A percentile compares a stretch with the other conserved stretches of the same genome.
Evolutionary conservation across 106 monocot species (phyloP).

Genomic region (Posidonia australis): DNA sequence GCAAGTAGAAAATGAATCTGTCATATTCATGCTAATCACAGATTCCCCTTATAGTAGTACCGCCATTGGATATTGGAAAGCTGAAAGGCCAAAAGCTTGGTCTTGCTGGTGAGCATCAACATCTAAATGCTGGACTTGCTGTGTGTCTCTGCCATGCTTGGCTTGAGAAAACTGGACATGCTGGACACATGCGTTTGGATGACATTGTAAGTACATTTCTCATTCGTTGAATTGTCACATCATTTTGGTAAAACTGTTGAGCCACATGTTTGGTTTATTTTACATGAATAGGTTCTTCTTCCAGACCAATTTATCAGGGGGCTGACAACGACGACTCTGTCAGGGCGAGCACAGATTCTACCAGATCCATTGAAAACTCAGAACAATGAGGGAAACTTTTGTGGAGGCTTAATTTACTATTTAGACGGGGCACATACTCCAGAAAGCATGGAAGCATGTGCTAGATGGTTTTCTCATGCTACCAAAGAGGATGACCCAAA

Average conservation of each 20-base stretch:
- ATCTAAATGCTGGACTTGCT: constrained; percentile 89
- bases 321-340: constrained; percentile 38
- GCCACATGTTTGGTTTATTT: too few relatives aligned
- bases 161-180: constrained; percentile 38
- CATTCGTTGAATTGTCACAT: neutral
- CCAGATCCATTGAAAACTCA: constrained; percentile 23
- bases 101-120: constrained; percentile 79
- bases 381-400: constrained; percentile 9
- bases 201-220: neutral
- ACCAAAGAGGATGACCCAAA: constrained; percentile 4
- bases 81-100: constrained; percentile 60
- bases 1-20: neutral
- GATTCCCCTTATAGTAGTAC: constrained; percentile 50
- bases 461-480: constrained; percentile 64
- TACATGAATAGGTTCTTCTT: constrained; percentile 9
- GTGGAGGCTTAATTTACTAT: constrained; percentile 58
- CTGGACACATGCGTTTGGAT: neutral
- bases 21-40: constrained; percentile 11
- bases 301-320: constrained; percentile 63
- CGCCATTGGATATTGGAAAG: constrained; percentile 31
- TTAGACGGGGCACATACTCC: constrained; percentile 93
- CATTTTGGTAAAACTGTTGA: neutral
- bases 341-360: constrained; percentile 68
- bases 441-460: constrained; percentile 87
- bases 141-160: constrained; percentile 63